Base-by-base conservation (phyloP, 345 rosid genomes). In the Corymbia maculata region DNA sequence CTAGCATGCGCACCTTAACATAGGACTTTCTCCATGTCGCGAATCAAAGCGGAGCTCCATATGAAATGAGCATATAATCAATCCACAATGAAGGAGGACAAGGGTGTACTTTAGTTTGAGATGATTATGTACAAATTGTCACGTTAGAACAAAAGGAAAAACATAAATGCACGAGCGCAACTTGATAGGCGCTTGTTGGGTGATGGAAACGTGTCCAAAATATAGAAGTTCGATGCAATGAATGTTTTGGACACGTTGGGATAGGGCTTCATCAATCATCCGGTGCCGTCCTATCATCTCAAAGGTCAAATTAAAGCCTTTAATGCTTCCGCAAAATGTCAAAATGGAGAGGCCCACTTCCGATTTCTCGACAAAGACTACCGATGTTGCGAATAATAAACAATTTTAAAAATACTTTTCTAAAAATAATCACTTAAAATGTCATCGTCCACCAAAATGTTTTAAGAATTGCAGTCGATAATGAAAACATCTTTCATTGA, bases 391-490 rank as follows among this genome's bases (percentile, higher is more conserved):
- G 6, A 1, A 42, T 1, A 19, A 17, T 36, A 42, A 0, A 19
- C 19, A 19, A 19, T 75, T 36, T 3, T 2, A 17, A 68, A 70
- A 8, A 32, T 8, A 70, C 14, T 42, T 42, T 42, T 3, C 13
- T 26, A 0, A 9, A 42, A 36, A 75, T 42, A 3, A 42, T 5
- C 24, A 5, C 42, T 21, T 21, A 13, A 3, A 28, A n/a, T 64
- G n/a, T 64, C 36, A n/a, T 64, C 19, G 1, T 64, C 1, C 0
- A 0, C 1, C 1, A 1, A 13, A 75, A 42, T 42, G 0, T 42
- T 42, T 19, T 1, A 10, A 19, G 10, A 32, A 21, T 75, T 75
- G 6, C 19, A 19, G 10, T 19, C 3, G 14, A 75, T 75, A 2
- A 19, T 75, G 13, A 5, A 42, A 36, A 75, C 12, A 42, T 36